Base-by-base conservation (phyloP, 768 basidiomycete species). In the Hysterangium stoloniferum region DNA sequence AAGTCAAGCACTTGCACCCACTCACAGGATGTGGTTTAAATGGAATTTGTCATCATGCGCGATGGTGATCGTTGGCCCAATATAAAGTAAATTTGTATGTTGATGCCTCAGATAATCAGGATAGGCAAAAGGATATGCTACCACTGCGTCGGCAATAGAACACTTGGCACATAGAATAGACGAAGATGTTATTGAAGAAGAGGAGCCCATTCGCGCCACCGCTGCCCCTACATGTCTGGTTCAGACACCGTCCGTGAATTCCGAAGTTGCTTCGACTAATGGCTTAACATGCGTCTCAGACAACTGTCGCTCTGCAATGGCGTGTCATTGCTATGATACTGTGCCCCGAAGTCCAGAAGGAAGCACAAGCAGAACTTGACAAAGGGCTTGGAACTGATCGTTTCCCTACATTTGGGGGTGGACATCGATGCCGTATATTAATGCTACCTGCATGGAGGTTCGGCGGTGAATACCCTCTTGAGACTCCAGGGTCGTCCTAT, bases 31-130 rank as follows among this genome's bases (percentile, higher is more conserved):
- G 67, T 68, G 67, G 1, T 68, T 66, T 20, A 15, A 75, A 22
- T 79, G 77, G 68, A 73, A 72, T 38, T 76, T 79, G 76, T 71
- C 0, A 76, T 78, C 48, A 78, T 78, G 78, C 71, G 66, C 8
- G 78, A 74, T 35, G 72, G 71, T 67, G 44, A 37, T 64, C 59
- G 9, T 7, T 27, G 9, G 24, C 22, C 35, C 76, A 77, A 40
- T 61, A 61, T n/a, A 68, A 63, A 55, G 71, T 76, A 52, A 70
- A 72, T 0, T 69, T 75, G 49, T 51, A 40, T 6, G 44, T 28
- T 44, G n/a, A 13, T 24, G 12, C 12, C 17, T 33, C 15, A 7
- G 17, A 17, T 19, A 29, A 45, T 3, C 28, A 31, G 17, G 63
- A 66, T 29, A 69, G 69, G 2, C 60, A 65, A 49, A 57, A 65